These are phyloP conservation scores for Ceratocystis albifundus DNA, from an alignment of 2,329 filamentous ascomycete species.

Conservation along the genomic window DNA sequence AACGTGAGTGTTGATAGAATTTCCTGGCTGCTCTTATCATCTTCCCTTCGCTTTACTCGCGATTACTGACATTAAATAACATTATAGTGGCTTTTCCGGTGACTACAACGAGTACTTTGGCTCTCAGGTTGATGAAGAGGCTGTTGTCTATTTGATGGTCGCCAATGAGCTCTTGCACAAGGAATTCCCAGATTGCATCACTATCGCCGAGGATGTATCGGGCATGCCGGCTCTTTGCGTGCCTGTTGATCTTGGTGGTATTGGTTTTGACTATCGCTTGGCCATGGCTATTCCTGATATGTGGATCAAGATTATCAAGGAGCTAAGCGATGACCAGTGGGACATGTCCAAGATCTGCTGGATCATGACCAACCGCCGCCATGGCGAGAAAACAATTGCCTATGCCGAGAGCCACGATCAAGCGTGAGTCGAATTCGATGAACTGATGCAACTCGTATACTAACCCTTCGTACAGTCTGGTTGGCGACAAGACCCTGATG, in stretches of 20 bases:
- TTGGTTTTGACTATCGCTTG: constrained; percentile 93
- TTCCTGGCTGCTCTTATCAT: not conserved
- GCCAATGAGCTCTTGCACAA: constrained; percentile 91
- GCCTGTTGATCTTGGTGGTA: constrained; percentile 70
- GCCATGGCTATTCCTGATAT: constrained; percentile 97
- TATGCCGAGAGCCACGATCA: constrained; percentile 97
- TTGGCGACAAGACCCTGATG: constrained; percentile 92
- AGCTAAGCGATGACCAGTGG: constrained; percentile 84
- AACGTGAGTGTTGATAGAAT: constrained; percentile 51
- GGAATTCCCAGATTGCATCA: constrained; percentile 80
- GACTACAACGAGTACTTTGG: constrained; percentile 99
- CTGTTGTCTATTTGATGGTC: constrained; percentile 86
- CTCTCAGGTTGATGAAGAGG: constrained; percentile 76
- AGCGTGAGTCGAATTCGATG: constrained; percentile 51
- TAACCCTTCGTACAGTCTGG: constrained; percentile 47
- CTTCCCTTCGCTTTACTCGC: not conserved
- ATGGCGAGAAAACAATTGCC: constrained; percentile 96
- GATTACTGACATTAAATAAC: constrained; percentile 26
- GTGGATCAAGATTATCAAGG: constrained; percentile 98
- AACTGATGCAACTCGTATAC: constrained; percentile 24
- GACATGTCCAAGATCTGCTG: constrained; percentile 74
- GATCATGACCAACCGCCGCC: constrained; percentile 81
- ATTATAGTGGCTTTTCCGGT: constrained; percentile 73
- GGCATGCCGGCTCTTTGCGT: constrained; percentile 97
- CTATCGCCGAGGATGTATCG: constrained; percentile 92